These are phyloP conservation scores for Colletotrichum eremochloae DNA, from an alignment of 2,329 filamentous ascomycete species.

Conservation along the genomic window DNA sequence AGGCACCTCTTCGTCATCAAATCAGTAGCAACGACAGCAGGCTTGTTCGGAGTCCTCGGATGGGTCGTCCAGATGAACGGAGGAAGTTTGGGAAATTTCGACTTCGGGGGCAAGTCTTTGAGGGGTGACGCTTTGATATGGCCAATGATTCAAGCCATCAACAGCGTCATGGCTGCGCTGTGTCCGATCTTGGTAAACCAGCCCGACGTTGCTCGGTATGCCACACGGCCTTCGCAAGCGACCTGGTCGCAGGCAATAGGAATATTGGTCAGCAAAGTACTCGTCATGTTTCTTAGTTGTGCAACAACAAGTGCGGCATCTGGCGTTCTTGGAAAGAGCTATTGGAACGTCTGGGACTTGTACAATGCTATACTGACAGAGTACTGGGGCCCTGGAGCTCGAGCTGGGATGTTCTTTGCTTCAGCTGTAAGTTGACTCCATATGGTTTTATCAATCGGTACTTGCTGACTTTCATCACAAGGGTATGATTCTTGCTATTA, in stretches of 20 bases:
- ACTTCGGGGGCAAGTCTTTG: slow-evolving; percentile 33
- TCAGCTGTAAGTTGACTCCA: slow-evolving; percentile 41
- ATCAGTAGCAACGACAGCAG: slow-evolving; percentile 60
- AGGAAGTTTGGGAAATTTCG: slow-evolving; percentile 46
- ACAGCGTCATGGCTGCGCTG: slow-evolving; percentile 56
- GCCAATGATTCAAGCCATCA: slow-evolving; percentile 57
- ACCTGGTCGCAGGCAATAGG: slow-evolving; percentile 51
- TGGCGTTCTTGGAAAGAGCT: slow-evolving; percentile 51
- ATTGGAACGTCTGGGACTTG: slow-evolving; percentile 62
- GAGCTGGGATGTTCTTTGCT: slow-evolving; percentile 56
- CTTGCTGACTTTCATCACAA: slow-evolving; percentile 15
- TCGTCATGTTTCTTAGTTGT: slow-evolving; percentile 57
- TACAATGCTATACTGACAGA: slow-evolving; percentile 54
- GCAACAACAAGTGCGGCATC: slow-evolving; percentile 54
- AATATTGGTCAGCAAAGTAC: slow-evolving; percentile 53
- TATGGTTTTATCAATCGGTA: no score
- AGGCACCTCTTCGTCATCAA: slow-evolving; percentile 61
- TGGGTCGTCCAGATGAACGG: slow-evolving; percentile 67
- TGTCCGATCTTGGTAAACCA: slow-evolving; percentile 54
- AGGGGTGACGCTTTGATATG: slow-evolving; percentile 49
- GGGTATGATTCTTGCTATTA: slow-evolving; percentile 40
- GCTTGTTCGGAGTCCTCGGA: slow-evolving; percentile 52
- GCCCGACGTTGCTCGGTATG: slow-evolving; percentile 57
- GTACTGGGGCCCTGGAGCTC: slow-evolving; percentile 53
- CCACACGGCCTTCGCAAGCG: slow-evolving; percentile 44